A percentile compares a stretch with the other conserved stretches of the same genome.
These are phyloP conservation scores for Hanseniaspora jakobsenii DNA, from an alignment of 805 yeast species.

Conservation along the genomic window DNA sequence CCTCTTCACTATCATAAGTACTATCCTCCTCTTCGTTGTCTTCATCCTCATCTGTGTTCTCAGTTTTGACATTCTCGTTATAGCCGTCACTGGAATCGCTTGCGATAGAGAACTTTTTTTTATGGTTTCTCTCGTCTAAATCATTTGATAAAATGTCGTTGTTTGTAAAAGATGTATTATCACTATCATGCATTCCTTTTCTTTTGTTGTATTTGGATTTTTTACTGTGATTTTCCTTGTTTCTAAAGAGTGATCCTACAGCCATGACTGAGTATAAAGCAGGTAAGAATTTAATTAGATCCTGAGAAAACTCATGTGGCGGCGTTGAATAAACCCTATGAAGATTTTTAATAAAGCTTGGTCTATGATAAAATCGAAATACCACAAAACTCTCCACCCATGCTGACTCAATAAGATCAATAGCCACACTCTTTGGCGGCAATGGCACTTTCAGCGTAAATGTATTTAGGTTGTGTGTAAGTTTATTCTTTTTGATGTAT, in stretches of 20 bases:
- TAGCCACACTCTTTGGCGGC: constrained; percentile 67
- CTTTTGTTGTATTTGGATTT: constrained; percentile 24
- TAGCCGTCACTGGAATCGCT: constrained; percentile 20
- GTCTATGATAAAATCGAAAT: constrained; percentile 77
- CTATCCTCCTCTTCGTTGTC: constrained; percentile 14
- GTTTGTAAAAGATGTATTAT: no score
- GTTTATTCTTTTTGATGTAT: constrained; percentile 1
- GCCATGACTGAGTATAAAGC: constrained; percentile 76
- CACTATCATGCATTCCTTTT: no score
- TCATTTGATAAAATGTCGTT: background rate
- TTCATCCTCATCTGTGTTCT: background rate
- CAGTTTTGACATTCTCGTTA: constrained; percentile 3
- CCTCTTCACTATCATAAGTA: constrained; percentile 30
- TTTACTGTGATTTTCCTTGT: constrained; percentile 25
- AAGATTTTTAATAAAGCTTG: constrained; percentile 62
- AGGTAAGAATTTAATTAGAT: constrained; percentile 71
- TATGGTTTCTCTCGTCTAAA: background rate
- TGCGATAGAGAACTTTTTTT: no score
- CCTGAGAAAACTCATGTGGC: constrained; percentile 60
- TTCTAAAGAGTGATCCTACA: constrained; percentile 66
- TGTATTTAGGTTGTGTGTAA: background rate
- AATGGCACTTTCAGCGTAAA: constrained; percentile 43
- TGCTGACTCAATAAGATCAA: constrained; percentile 59
- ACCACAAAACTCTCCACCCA: constrained; percentile 82
- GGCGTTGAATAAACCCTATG: constrained; percentile 68